A percentile compares a stretch with the other conserved stretches of the same genome.
Conservation (phyloP, 2,329 filamentous ascomycete genomes). For the Coleophoma eucalyptorum region DNA sequence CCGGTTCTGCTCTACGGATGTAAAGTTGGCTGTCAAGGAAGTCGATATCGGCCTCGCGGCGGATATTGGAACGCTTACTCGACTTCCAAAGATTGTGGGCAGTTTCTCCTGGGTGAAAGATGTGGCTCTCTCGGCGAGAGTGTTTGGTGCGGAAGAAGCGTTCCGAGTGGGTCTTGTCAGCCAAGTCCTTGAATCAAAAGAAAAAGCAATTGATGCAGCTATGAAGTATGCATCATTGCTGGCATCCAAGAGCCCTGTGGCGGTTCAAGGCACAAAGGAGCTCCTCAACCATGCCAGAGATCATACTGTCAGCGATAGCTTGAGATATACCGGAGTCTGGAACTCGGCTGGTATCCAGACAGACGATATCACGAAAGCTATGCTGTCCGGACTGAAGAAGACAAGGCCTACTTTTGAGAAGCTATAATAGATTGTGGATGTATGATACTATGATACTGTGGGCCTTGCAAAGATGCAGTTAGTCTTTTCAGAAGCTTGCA, state of each 20-base stretch:
- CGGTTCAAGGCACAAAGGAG: constrained; percentile 84
- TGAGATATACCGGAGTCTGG: constrained; percentile 85
- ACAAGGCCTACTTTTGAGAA: constrained; percentile 81
- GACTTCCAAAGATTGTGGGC: constrained; percentile 70
- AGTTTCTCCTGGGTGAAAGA: constrained; percentile 77
- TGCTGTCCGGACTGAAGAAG: constrained; percentile 75
- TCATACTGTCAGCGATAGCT: constrained; percentile 69
- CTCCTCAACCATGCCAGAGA: constrained; percentile 79
- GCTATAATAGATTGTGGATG: constrained; percentile 44
- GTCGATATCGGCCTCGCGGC: constrained; percentile 79
- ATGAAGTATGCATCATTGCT: constrained; percentile 62
- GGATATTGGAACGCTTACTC: constrained; percentile 71
- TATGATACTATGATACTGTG: neutral
- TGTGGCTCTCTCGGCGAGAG: constrained; percentile 65
- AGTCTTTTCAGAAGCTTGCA: too few species aligned
- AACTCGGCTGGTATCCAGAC: constrained; percentile 82
- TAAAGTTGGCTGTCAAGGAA: constrained; percentile 71
- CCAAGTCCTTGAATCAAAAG: constrained; percentile 60
- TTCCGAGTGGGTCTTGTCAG: constrained; percentile 67
- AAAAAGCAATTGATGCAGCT: constrained; percentile 56
- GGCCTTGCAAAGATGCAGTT: too few species aligned
- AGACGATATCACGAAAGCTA: constrained; percentile 68
- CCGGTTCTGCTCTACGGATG: constrained; percentile 56
- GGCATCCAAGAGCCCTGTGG: constrained; percentile 80
- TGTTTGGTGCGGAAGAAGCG: constrained; percentile 68